Conservation (phyloP, 257 asterid genomes). For the Salvia rosmarinus region DNA sequence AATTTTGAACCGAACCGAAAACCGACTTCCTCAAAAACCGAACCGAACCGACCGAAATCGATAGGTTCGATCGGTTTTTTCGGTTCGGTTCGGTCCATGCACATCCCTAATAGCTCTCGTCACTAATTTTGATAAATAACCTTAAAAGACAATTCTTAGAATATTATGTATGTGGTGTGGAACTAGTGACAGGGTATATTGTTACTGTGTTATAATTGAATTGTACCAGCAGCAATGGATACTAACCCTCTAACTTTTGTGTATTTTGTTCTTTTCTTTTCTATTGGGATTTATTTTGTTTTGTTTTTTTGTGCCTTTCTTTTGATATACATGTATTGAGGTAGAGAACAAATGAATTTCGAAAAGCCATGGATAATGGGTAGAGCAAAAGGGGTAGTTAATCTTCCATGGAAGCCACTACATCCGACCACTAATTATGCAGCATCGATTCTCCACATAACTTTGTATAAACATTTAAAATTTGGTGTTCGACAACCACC, state of each 20-base stretch:
- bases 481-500: constrained; percentile 11
- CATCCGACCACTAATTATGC: constrained; percentile 45
- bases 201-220: too few relatives aligned
- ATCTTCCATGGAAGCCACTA: constrained; percentile 56
- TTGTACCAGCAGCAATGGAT: too few relatives aligned
- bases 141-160: not conserved
- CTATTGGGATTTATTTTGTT: not conserved
- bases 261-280: not conserved
- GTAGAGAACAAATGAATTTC: constrained; percentile 24
- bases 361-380: constrained; percentile 32
- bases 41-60: too few relatives aligned
- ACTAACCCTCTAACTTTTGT: not conserved
- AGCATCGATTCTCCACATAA: constrained; percentile 55
- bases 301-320: too few relatives aligned
- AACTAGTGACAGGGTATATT: too few relatives aligned
- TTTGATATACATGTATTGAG: not conserved
- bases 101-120: too few relatives aligned
- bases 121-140: not conserved
- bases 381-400: constrained; percentile 42
- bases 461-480: constrained; percentile 18
- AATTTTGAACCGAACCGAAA: too few relatives aligned
- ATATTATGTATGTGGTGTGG: too few relatives aligned
- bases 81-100: too few relatives aligned
- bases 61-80: too few relatives aligned
- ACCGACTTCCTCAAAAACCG: too few relatives aligned